Conservation (phyloP, 148 eudicot species). For the Rhododendron ferrugineum region DNA sequence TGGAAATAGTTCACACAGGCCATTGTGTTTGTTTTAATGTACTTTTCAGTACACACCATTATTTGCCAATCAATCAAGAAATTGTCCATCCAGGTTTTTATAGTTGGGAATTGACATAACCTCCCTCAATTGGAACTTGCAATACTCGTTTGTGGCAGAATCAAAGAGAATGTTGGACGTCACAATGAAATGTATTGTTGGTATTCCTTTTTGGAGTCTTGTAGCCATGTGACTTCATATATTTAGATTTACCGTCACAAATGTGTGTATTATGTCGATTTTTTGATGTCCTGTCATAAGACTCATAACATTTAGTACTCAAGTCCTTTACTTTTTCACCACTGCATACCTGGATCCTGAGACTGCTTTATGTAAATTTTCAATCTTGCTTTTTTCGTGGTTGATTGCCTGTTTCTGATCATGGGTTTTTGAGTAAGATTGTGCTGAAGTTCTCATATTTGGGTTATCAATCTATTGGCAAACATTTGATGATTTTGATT, state of each 20-base stretch:
- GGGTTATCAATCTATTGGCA: conserved; percentile 12
- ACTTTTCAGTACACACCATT: background rate
- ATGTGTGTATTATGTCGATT: background rate
- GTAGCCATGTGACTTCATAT: background rate
- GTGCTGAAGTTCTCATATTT: background rate
- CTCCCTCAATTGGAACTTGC: background rate
- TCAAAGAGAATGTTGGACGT: background rate
- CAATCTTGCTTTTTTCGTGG: background rate
- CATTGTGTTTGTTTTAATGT: background rate
- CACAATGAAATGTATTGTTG: background rate
- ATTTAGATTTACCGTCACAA: background rate
- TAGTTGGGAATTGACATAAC: background rate
- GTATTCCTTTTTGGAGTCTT: conserved; percentile 1
- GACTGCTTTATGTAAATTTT: background rate
- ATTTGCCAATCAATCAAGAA: background rate
- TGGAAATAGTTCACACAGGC: background rate
- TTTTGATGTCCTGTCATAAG: background rate
- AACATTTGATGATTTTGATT: conserved; percentile 14
- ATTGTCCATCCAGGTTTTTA: background rate
- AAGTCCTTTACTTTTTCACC: background rate
- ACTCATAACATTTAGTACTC: background rate
- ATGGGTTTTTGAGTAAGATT: background rate
- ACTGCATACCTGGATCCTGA: background rate
- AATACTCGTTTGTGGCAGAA: background rate
- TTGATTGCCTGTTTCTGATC: conserved; percentile 1